A percentile compares a stretch with the other conserved stretches of the same genome.
These are phyloP conservation scores for Psilocybe cubensis DNA, from an alignment of 768 basidiomycete species.

Conservation along the genomic window DNA sequence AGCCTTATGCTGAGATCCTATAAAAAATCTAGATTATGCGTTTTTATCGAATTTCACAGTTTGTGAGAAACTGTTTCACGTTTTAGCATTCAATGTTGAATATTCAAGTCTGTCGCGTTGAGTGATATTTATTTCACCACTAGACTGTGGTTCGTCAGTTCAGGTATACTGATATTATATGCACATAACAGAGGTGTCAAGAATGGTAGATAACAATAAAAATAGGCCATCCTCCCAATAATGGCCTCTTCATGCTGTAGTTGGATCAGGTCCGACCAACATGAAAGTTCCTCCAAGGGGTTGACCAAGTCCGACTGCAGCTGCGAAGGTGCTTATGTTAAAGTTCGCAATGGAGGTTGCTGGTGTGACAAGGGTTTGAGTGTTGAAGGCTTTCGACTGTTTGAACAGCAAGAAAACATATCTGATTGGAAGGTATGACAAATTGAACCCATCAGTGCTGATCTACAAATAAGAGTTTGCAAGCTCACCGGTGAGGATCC, in stretches of 20 bases:
- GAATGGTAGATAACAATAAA: no score
- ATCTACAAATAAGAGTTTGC: background rate
- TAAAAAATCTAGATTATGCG: no score
- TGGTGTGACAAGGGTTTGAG: constrained; percentile 42
- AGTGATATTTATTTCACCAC: no score
- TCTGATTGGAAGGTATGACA: constrained; percentile 23
- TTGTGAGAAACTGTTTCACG: no score
- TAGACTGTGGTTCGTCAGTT: no score
- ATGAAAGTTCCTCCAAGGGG: constrained; percentile 56
- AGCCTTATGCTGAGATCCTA: no score
- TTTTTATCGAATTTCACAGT: no score
- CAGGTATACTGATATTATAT: no score
- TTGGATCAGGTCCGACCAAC: constrained; percentile 37
- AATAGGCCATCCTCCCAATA: no score
- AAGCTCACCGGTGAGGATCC: constrained; percentile 43
- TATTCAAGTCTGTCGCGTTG: no score
- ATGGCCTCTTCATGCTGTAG: background rate
- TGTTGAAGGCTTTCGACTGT: constrained; percentile 43
- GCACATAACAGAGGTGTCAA: no score
- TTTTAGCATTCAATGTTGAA: no score
- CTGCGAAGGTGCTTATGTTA: constrained; percentile 48
- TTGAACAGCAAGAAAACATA: constrained; percentile 52
- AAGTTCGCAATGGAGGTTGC: constrained; percentile 37
- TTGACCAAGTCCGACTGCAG: constrained; percentile 42
- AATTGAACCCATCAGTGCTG: background rate